Evolutionary conservation across 2,329 filamentous ascomycete species (phyloP), one percentile per base, ranked within the genome.

Genomic region (Apiospora sp.): DNA sequence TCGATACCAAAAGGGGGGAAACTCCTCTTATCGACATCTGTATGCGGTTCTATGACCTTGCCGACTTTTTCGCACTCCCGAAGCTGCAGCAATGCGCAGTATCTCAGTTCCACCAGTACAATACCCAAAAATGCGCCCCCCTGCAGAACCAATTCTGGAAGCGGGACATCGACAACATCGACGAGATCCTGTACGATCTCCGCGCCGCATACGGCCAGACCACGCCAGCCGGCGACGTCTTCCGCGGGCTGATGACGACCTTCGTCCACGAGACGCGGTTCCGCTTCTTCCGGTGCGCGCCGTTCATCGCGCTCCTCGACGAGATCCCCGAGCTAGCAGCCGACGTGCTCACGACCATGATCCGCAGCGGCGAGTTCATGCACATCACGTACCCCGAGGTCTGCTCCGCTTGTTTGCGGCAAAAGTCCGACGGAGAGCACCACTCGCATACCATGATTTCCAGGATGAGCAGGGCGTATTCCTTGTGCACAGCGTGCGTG

Each of bases 291-390:
- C 30, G 58, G 3, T 41, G 30, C 30, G 30, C 3, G 30, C 16
- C 0, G 19, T 64, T 64, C 58, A 64, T 64, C 58, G 54, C 37
- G 54, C 58, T 64, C 58, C 58, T 64, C 16, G 58, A n/a, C 19
- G 58, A 64, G 58, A n/a, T 64, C 19, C 58, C 58, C 34, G 19
- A 12, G 5, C 58, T 64, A 19, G 58, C 58, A 2, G 58, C 16
- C 58, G 58, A 64, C 3, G 30, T 64, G 19, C 58, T 64, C 19
- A 64, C 30, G 3, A 13, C 30, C 34, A 64, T 64, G 34, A 64
- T 64, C 58, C 30, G 27, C 8, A 64, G 58, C 8, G 30, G 58
- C 19, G 58, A 64, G 19, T 64, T 64, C 8, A 64, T 64, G 58
- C 58, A 19, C 8, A 10, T 41, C 34, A n/a, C 34, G 34, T 64